Base-by-base conservation (phyloP, 805 yeast species). In the Spencermartinsiella europaea region DNA sequence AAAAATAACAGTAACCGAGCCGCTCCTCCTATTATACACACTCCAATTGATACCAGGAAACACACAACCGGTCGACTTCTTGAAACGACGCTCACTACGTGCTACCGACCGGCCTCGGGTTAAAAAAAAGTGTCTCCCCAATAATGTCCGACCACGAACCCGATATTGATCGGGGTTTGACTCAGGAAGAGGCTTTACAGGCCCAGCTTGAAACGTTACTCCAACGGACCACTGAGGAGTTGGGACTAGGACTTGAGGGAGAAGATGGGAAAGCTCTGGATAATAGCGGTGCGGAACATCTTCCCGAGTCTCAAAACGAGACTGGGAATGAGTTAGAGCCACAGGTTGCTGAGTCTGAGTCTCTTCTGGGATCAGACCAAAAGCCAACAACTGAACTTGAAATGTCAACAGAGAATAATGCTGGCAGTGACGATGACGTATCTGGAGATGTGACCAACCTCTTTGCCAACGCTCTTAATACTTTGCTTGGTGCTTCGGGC, bases 151-250 rank as follows among this genome's bases (percentile, higher is more conserved):
- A 42, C 31, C 31, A 25, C 31, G 31, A 25, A 12, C 31, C 31
- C 12, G 39, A 25, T n/a, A 8, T 4, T 34, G 19, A 28, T 33
- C 5, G 21, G 22, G 10, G 7, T 14, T 2, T 35, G 20, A 14
- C 34, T 15, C 33, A 20, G 40, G 21, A 21, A 5, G 16, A 14
- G 19, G 17, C 38, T 31, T 28, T 14, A 19, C 10, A 28, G 17
- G 38, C 39, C 28, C 34, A 25, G 12, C 31, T 25, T 25, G 10
- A 25, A 12, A 17, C 8, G 5, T 5, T 21, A 12, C 17, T 17
- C 12, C 44, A 40, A 19, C 44, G 28, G n/a, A 34, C 19, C 37
- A 34, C 19, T 25, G 31, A 25, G 12, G 31, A 25, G 31, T 12
- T 25, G 12, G 31, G 31, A 25, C 12, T 25, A 12, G 31, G 10